phyloP scores from a whole-genome alignment of 768 basidiomycete species.

The Phlebiopsis flavidoalba region DNA sequence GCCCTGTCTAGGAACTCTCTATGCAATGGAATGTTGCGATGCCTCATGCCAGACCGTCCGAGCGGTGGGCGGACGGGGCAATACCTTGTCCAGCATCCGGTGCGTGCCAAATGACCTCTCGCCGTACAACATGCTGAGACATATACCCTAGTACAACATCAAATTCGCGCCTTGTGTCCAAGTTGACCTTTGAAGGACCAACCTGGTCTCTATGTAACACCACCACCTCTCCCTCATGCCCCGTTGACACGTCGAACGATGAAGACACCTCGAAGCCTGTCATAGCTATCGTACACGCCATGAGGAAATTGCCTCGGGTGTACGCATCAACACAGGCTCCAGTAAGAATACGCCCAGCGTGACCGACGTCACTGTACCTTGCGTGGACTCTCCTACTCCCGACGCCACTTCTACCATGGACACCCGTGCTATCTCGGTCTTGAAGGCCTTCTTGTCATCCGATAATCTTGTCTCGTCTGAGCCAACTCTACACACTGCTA shows the following conservation, averaged over 20 bases:
- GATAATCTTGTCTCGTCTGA: neutral
- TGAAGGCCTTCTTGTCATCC: constrained; percentile 4
- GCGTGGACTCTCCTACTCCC: neutral
- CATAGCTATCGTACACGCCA: neutral
- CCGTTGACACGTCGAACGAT: neutral
- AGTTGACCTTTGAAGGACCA: neutral
- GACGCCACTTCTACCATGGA: neutral
- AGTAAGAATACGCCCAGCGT: neutral
- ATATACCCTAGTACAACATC: neutral
- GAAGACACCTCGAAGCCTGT: neutral
- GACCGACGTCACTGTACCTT: neutral
- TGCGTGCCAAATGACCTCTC: neutral
- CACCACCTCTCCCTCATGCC: too few relatives aligned
- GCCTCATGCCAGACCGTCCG: constrained; percentile 52
- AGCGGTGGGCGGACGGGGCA: constrained; percentile 33
- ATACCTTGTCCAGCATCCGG: constrained; percentile 4
- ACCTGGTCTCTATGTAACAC: neutral
- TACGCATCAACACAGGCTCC: neutral
- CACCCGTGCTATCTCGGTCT: constrained; percentile 7
- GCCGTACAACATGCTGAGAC: neutral
- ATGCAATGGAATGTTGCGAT: constrained; percentile 84
- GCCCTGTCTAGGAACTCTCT: neutral
- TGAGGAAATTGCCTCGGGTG: neutral
- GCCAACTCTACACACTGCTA: constrained; percentile 23
- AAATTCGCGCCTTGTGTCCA: neutral